Evolutionary conservation across 176 grass and related monocot genomes (phyloP), one percentile per base, ranked within the genome.

Genomic region (Neostapfia colusana): DNA sequence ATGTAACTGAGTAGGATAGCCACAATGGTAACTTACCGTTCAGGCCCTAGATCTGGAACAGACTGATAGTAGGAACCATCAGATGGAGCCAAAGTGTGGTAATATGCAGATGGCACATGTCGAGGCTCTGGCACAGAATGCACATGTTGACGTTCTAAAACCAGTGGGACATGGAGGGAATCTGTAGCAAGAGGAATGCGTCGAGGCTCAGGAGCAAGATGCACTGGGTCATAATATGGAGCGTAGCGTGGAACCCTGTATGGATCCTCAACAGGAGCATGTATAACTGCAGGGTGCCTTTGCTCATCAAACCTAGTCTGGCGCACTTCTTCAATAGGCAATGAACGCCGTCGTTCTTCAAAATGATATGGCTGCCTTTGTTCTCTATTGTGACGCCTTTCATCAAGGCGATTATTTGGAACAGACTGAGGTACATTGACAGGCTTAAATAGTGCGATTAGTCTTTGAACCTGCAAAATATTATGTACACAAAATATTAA

Each of bases 401-500:
- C 69, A 63, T 44, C 69, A 69, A 11, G 23, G 43, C 45, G 55
- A 14, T 27, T 49, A 39, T 43, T 36, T 69, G 53, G 75, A 79
- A 28, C 75, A 39, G 85, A 55, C 31, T 69, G 80, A 45, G 63
- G 69, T 74, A 69, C 36, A 88, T 31, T 69, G 23, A 63, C 62
- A 38, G 84, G 66, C 31, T 74, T 59, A 69, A 93, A 93, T 59
- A 85, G 80, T 3, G 14, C 36, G 59, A 88, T 40, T 66, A 93
- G 77, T 49, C 72, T 90, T 76, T 36, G 78, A 31, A 93, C 85
- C 91, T 93, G 82, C 74, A 83, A 46, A 56, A 50, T 53, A 70
- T 63, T 16, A 65, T 49, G 54, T 42, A 68, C 40, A 31, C 20
- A 57, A 92, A 51, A 31, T 9, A 79, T 63, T 50, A 65, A 69